Base-by-base conservation (phyloP, 768 basidiomycete species). In the Boletus sp. region DNA sequence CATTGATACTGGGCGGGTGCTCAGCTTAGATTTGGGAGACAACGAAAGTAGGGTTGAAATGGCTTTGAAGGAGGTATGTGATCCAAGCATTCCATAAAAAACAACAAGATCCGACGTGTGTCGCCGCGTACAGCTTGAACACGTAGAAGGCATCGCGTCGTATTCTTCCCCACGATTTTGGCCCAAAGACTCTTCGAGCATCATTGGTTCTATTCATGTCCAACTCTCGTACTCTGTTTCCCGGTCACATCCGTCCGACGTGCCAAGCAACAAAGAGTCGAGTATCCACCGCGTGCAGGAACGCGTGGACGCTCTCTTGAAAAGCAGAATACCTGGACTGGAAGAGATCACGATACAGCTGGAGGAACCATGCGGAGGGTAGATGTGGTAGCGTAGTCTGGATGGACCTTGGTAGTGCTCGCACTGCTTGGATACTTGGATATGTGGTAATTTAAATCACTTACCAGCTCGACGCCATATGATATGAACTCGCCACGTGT, bases 341-440 rank as follows among this genome's bases (percentile, higher is more conserved):
- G 88, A 90, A 59, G 93, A 98, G 72, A 71, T 99, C 55, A 91
- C 89, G 3, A 87, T 99, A 60, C 96, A 99, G 71, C 79, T 95
- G 14, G 92, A 93, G 51, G 58, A 67, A 17, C 50, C 48, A 39
- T 58, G 55, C 3, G 19, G 30, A 29, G 49, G 48, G 19, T 56
- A 58, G 51, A 40, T 34, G 32, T 40, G 41, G 14, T 53, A 38
- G 27, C 41, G 27, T 52, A 44, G 30, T 41, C 46, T 32, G 41
- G 27, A 48, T 50, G 52, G 49, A 55, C 52, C 27, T 55, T 55
- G 40, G 49, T 55, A 21, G 48, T 49, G 43, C 57, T 56, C 41
- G 48, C 23, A 51, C 27, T 41, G 32, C 29, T 57, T 57, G 21
- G 46, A 51, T 57, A 56, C 29, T 42, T 51, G 15, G 38, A 60